A percentile compares a stretch with the other conserved stretches of the same genome.
Conservation (phyloP, 345 rosid species). For the Aquilaria malaccensis region DNA sequence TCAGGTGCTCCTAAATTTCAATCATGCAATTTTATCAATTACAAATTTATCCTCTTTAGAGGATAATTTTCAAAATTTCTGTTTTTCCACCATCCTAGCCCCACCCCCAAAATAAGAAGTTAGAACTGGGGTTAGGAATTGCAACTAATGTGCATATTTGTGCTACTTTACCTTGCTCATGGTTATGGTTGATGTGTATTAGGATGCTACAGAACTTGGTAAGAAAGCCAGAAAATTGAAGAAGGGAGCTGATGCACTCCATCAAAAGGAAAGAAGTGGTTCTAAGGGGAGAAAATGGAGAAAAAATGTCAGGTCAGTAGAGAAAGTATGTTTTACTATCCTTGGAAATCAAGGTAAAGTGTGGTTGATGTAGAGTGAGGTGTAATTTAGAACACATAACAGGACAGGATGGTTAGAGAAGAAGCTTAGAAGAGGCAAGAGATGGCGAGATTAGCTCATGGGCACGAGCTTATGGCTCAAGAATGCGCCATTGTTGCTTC, state of each 20-base stretch:
- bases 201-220: constrained; percentile 99
- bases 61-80: background rate
- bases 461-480: constrained; percentile 60
- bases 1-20: constrained; percentile 45
- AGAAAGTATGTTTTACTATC: constrained; percentile 50
- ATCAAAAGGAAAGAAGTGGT: constrained; percentile 95
- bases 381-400: constrained; percentile 60
- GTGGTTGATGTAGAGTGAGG: constrained; percentile 2
- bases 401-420: constrained; percentile 64
- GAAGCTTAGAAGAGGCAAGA: constrained; percentile 86
- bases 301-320: constrained; percentile 88
- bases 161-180: constrained; percentile 1
- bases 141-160: no score
- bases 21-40: background rate
- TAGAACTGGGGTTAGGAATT: no score
- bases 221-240: constrained; percentile 92
- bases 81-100: background rate
- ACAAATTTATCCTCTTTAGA: background rate
- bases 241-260: constrained; percentile 93
- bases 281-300: constrained; percentile 95
- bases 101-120: no score
- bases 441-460: constrained; percentile 51
- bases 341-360: no score
- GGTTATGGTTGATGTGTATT: constrained; percentile 14
- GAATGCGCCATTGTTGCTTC: constrained; percentile 63